Conservation (phyloP, 2,329 filamentous ascomycete species). For the Diaporthe velutina region DNA sequence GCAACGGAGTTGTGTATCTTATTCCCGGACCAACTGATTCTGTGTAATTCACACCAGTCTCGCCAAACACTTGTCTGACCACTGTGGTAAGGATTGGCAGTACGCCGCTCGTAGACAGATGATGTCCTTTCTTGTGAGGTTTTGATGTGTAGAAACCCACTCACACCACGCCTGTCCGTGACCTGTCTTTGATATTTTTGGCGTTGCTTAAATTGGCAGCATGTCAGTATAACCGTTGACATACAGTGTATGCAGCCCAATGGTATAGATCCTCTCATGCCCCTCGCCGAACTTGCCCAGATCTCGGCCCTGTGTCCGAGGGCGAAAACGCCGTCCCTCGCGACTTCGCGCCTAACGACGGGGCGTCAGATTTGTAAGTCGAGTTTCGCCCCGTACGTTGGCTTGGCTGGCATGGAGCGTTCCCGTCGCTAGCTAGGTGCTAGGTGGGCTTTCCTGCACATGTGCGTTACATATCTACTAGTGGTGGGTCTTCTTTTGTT, state of each 20-base stretch:
- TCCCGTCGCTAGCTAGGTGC: background rate
- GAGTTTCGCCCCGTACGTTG: background rate
- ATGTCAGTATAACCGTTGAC: no score
- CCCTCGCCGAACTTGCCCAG: background rate
- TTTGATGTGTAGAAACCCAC: no score
- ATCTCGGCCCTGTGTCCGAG: background rate
- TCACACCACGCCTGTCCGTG: background rate
- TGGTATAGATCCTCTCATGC: background rate
- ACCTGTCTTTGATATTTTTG: background rate
- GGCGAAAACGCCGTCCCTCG: background rate
- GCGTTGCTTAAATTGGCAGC: background rate
- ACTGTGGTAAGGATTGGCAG: background rate
- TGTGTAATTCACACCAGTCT: background rate
- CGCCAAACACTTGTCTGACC: no score
- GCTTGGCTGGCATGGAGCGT: conserved; percentile 5
- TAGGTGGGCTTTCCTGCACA: background rate
- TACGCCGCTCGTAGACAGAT: background rate
- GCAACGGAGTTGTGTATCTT: background rate
- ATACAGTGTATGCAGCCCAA: background rate
- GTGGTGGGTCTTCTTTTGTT: no score
- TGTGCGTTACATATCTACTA: no score
- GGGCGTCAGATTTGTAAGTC: conserved; percentile 7
- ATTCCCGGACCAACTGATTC: background rate
- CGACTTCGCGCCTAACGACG: background rate
- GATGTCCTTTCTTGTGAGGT: no score